Evolutionary conservation across 192 early-diverging fungal species (phyloP), one percentile per base, ranked within the genome.

Genomic region (Gonapodya sp.): DNA sequence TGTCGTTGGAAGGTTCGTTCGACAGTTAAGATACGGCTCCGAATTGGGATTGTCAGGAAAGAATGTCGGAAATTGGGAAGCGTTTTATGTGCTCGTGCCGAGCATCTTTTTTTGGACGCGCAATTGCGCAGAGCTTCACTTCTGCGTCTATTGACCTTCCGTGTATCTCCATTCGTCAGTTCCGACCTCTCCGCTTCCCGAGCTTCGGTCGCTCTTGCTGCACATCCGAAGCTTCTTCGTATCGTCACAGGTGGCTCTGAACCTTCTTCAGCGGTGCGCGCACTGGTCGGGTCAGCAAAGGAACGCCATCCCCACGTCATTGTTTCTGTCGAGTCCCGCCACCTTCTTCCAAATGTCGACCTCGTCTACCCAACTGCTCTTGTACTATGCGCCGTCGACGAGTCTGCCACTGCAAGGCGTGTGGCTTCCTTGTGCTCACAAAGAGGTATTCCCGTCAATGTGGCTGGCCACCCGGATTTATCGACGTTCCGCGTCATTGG

Each of bases 401-500:
- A 92, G 82, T 30, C 78, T 0, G 46, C 79, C 34, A 30, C 73
- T 34, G 78, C 81, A 34, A 24, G 81, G 30, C 34, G 81, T 18
- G 95, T 96, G 75, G 93, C 91, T 36, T 37, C 84, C 30, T 81
- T 92, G 18, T 93, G 92, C 83, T 85, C 89, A 36, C 73, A 79
- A 36, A 87, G 84, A 35, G 87, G 93, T n/a, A 95, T 96, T 35
- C 95, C 95, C 0, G 94, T 96, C 33, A 96, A 98, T 82, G 94
- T 94, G 31, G 95, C 96, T 0, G 96, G 96, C 82, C 93, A 96
- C 35, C 95, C 95, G 31, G 91, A 92, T 8, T 83, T 94, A 80
- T 98, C 95, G 83, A 94, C 96, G 81, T 98, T 98, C 85, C 96
- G 93, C 85, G 96, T 98, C 85, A 94, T 95, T 87, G 93, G 94